These are phyloP conservation scores for Achaetomium macrosporum DNA, from an alignment of 2,329 filamentous ascomycete species.

Conservation along the genomic window DNA sequence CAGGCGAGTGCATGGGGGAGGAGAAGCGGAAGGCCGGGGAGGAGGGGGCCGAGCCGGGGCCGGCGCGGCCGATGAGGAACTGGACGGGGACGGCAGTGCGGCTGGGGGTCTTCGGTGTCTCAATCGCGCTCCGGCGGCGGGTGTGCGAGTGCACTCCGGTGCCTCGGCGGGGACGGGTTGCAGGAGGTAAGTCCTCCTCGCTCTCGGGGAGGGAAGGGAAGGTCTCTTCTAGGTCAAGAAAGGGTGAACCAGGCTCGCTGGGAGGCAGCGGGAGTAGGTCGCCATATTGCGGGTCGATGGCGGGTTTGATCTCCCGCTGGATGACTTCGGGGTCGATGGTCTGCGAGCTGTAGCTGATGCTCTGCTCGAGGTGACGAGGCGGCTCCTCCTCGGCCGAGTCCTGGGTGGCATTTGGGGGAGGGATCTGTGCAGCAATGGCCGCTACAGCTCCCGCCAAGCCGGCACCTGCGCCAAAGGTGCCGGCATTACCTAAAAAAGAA, in stretches of 20 bases:
- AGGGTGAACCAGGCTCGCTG: conserved; percentile 49
- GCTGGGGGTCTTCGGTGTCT: conserved; percentile 48
- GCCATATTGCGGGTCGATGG: conserved; percentile 61
- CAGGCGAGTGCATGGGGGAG: conserved; percentile 32
- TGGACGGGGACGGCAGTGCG: conserved; percentile 54
- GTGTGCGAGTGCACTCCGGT: conserved; percentile 29
- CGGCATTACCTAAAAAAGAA: conserved; percentile 70
- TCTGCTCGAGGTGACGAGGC: conserved; percentile 13
- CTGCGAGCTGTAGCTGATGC: conserved; percentile 30
- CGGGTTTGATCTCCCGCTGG: conserved; percentile 53
- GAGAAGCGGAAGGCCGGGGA: conserved; percentile 37
- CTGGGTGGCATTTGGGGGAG: conserved; percentile 32
- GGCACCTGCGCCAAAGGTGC: conserved; percentile 64
- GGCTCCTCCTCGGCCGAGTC: conserved; percentile 30
- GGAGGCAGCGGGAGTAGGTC: conserved; percentile 60
- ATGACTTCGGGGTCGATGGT: conserved; percentile 53
- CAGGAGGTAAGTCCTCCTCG: conserved; percentile 50
- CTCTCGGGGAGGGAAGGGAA: conserved; percentile 55
- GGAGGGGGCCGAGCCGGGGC: conserved; percentile 41
- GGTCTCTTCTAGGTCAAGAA: conserved; percentile 28
- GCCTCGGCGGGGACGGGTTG: conserved; percentile 33
- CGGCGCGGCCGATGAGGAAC: conserved; percentile 49
- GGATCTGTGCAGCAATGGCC: conserved; percentile 31
- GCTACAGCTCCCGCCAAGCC: conserved; percentile 50
- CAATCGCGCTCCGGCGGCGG: conserved; percentile 45